A percentile compares a stretch with the other conserved stretches of the same genome.
phyloP scores from a whole-genome alignment of 768 basidiomycete species.

The Tephrocybe sp. region DNA sequence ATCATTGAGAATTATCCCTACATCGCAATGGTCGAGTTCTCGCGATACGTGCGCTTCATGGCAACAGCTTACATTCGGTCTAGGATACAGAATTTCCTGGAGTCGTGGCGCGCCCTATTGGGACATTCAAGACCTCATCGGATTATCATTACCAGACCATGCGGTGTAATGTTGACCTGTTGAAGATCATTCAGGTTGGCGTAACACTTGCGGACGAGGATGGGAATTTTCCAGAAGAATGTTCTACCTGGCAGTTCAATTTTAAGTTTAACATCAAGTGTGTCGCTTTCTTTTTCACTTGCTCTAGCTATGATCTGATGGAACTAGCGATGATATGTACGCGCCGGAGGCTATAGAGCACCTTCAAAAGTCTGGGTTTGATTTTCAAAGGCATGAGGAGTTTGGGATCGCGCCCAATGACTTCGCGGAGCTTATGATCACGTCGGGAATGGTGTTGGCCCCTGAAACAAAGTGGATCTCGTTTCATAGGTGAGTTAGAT shows the following conservation, averaged over 20 bases:
- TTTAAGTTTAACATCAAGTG: conserved; percentile 91
- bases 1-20: conserved; percentile 90
- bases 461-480: conserved; percentile 95
- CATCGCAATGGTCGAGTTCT: conserved; percentile 84
- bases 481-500: conserved; percentile 82
- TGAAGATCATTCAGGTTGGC: conserved; percentile 97
- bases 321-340: conserved; percentile 91
- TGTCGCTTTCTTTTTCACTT: conserved; percentile 20
- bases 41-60: conserved; percentile 18
- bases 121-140: conserved; percentile 92
- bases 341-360: conserved; percentile 97
- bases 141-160: conserved; percentile 99
- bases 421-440: conserved; percentile 97
- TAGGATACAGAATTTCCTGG: conserved; percentile 99
- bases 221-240: conserved; percentile 86
- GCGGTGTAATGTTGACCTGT: conserved; percentile 97
- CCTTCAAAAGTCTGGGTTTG: conserved; percentile 92
- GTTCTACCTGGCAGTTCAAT: conserved; percentile 99
- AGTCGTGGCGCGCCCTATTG: conserved; percentile 96
- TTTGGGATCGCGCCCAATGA: conserved; percentile 90
- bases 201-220: conserved; percentile 94
- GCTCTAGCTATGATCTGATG: background rate
- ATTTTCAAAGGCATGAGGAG: conserved; percentile 92
- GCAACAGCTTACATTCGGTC: conserved; percentile 23
- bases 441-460: conserved; percentile 88